Base-by-base conservation (phyloP, 495 filamentous ascomycete genomes). In the Aspergillus bridgeri region DNA sequence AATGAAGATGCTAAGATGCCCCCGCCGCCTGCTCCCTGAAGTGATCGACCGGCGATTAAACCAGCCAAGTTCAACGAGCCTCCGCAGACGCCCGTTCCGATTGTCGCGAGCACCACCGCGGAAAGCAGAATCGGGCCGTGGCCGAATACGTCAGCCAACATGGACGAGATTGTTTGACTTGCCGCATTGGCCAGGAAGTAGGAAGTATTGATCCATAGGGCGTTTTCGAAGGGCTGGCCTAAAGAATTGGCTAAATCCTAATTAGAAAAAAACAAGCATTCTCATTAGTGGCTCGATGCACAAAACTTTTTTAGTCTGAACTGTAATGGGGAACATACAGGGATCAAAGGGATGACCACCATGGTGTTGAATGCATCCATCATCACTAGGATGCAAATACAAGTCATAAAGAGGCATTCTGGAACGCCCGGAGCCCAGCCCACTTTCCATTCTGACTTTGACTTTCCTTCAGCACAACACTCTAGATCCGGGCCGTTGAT, bases 21-120 rank as follows among this genome's bases (percentile, higher is more conserved):
- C 20, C 89, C 88, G 19, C 86, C 86, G 21, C 88, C 89, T n/a
- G 88, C 72, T 19, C 89, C 89, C 53, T 91, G 89, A 15, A 91
- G 71, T 3, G 80, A 74, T 20, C 89, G 80, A 6, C 88, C 87
- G 44, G 84, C 72, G 20, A 91, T 76, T 38, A 92, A 74, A 21
- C 82, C 65, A 6, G 75, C 75, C 48, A 91, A 84, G 60, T 80
- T 79, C 51, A 80, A 74, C 0, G 87, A 80, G 5, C 87, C 69
- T 5, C 78, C 83, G 48, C 79, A 80, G 22, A 88, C 68, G 5
- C 88, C 77, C 2, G 85, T 80, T 0, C 87, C 87, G 18, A 75
- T 74, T 8, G 76, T 77, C 58, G 88, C 85, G 45, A 84, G 69
- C 1, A 79, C 60, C 0, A 80, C 64, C 6, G 80, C 76, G 17